Conservation (phyloP, 495 filamentous ascomycete genomes). For the Penicillium arizonense region DNA sequence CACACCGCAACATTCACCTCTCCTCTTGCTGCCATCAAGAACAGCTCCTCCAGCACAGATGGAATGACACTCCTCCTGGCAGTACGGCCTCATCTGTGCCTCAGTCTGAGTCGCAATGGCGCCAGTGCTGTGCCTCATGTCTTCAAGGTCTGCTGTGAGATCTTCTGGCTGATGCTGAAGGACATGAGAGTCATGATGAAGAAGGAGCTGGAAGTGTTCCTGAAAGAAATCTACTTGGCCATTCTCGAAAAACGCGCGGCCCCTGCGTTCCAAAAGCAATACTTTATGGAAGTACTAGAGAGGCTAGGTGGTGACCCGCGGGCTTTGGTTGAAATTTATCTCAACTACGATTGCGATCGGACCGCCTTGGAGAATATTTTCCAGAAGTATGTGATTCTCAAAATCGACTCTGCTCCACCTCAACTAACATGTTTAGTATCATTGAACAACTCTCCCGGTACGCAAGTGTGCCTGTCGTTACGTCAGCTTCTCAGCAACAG, state of each 20-base stretch:
- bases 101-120: slow-evolving; percentile 91
- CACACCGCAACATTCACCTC: slow-evolving; percentile 84
- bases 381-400: slow-evolving; percentile 53
- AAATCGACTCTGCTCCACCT: neutral
- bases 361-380: slow-evolving; percentile 95
- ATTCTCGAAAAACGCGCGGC: slow-evolving; percentile 87
- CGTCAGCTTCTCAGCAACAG: slow-evolving; percentile 77
- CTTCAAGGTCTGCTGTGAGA: slow-evolving; percentile 95
- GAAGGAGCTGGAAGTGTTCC: slow-evolving; percentile 97
- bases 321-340: slow-evolving; percentile 90
- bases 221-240: slow-evolving; percentile 96
- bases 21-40: slow-evolving; percentile 83
- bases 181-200: slow-evolving; percentile 93
- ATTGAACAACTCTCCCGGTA: slow-evolving; percentile 91
- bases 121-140: slow-evolving; percentile 86
- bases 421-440: slow-evolving; percentile 48
- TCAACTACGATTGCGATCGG: slow-evolving; percentile 98
- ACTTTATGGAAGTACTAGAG: slow-evolving; percentile 83
- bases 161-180: slow-evolving; percentile 96
- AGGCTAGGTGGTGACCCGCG: slow-evolving; percentile 80
- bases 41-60: slow-evolving; percentile 80
- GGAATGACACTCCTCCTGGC: slow-evolving; percentile 91
- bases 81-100: slow-evolving; percentile 91
- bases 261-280: slow-evolving; percentile 85
- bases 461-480: slow-evolving; percentile 67